Percentiles rank a stretch among this genome's conserved stretches.
These are phyloP conservation scores for Sphaerostilbella broomeana DNA, from an alignment of 2,329 filamentous ascomycete genomes.

Conservation along the genomic window DNA sequence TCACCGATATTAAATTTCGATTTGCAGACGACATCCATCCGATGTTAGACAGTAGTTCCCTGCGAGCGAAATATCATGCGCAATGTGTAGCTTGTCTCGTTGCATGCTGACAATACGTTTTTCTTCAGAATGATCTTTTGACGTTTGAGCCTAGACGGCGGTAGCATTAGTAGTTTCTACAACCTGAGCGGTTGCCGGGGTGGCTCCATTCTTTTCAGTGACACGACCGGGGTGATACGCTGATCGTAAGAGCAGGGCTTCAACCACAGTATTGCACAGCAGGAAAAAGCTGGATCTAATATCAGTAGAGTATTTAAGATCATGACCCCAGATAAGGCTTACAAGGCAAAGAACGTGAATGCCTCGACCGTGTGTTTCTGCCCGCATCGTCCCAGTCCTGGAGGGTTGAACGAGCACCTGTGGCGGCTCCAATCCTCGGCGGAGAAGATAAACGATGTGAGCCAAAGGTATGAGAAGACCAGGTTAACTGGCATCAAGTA, in stretches of 20 bases:
- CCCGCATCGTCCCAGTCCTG: slow-evolving; percentile 12
- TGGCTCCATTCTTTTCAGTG: no score
- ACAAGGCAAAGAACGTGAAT: slow-evolving; percentile 23
- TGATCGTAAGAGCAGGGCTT: slow-evolving; percentile 9
- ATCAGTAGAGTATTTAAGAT: background rate
- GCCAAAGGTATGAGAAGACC: slow-evolving; percentile 22
- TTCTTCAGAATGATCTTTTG: no score
- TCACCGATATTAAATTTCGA: no score
- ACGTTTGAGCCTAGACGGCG: no score
- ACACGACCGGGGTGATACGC: no score
- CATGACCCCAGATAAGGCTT: slow-evolving; percentile 9
- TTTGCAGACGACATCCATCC: no score
- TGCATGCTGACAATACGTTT: no score
- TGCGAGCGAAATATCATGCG: no score
- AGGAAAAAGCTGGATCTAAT: slow-evolving; percentile 15
- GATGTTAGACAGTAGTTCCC: no score
- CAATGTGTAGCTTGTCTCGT: no score
- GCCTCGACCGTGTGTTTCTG: slow-evolving; percentile 19
- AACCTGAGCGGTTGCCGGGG: no score
- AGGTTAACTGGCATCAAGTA: slow-evolving; percentile 18
- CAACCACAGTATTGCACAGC: slow-evolving; percentile 15
- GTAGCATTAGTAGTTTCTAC: no score
- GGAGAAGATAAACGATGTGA: slow-evolving; percentile 23
- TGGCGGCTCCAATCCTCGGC: slow-evolving; percentile 18
- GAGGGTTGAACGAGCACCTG: slow-evolving; percentile 8